Conservation (phyloP, 768 basidiomycete genomes). For the Boletus eberwhitei region DNA sequence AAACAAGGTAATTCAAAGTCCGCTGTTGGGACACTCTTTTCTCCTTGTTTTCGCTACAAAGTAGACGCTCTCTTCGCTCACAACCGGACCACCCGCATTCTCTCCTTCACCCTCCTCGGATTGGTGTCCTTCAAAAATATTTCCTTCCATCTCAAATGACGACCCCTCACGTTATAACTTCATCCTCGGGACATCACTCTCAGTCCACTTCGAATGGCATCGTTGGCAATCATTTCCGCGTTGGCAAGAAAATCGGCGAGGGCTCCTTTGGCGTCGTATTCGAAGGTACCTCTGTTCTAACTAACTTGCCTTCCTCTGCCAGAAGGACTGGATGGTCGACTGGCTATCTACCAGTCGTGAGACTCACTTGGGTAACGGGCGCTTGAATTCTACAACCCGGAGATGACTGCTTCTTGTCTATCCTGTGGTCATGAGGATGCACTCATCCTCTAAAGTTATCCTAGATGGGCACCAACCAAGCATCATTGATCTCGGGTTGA, state of each 20-base stretch:
- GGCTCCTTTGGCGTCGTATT: conserved; percentile 99
- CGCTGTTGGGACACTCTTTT: conserved; percentile 22
- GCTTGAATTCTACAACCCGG: conserved; percentile 8
- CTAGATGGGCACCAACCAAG: conserved; percentile 4
- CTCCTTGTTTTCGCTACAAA: conserved; percentile 28
- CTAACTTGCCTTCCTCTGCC: not conserved
- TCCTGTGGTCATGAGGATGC: conserved; percentile 5
- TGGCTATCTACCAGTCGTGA: not conserved
- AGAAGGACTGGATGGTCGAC: conserved; percentile 2
- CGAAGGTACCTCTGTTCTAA: conserved; percentile 61
- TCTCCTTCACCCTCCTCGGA: conserved; percentile 26
- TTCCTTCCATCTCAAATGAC: conserved; percentile 46
- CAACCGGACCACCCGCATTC: conserved; percentile 21
- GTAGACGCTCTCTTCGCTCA: conserved; percentile 21
- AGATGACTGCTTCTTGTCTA: conserved; percentile 3
- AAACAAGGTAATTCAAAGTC: conserved; percentile 31
- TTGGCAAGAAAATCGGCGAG: conserved; percentile 99
- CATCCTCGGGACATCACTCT: conserved; percentile 66
- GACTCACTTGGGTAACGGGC: conserved; percentile 7
- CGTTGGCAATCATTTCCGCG: conserved; percentile 78
- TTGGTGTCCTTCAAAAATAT: conserved; percentile 25
- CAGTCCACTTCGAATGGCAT: conserved; percentile 67
- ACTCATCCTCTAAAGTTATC: conserved; percentile 1
- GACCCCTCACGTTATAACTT: conserved; percentile 81
- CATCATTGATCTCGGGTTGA: conserved; percentile 5